Percentiles rank a stretch among this genome's conserved stretches.
Conservation (phyloP, 441 rosid genomes). For the Adansonia gregorii region DNA sequence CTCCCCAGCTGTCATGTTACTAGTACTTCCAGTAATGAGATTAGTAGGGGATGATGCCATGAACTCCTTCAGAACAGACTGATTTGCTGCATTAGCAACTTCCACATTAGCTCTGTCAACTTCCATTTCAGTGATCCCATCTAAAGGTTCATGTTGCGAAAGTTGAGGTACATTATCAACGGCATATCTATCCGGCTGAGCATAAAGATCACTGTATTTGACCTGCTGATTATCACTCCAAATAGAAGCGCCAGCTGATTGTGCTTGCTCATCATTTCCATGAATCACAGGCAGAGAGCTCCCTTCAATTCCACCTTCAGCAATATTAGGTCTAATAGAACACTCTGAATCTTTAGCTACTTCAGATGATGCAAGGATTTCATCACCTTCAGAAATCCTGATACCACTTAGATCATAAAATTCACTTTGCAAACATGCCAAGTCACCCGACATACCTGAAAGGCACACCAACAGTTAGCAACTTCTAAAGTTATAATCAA, state of each 20-base stretch:
- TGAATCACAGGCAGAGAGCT: conserved; percentile 37
- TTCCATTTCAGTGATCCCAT: conserved; percentile 51
- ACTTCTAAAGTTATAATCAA: neutral
- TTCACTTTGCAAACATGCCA: conserved; percentile 61
- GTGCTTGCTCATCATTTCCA: conserved; percentile 44
- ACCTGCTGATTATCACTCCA: conserved; percentile 42
- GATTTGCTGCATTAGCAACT: conserved; percentile 49
- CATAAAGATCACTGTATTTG: conserved; percentile 34
- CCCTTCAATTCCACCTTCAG: conserved; percentile 46
- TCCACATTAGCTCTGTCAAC: conserved; percentile 40
- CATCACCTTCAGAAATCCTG: conserved; percentile 48
- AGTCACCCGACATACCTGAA: conserved; percentile 75
- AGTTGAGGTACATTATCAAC: conserved; percentile 29
- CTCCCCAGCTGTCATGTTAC: conserved; percentile 40
- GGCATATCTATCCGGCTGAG: conserved; percentile 37
- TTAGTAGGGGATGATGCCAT: conserved; percentile 30
- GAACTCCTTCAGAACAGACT: conserved; percentile 31
- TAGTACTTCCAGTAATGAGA: conserved; percentile 30
- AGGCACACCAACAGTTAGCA: conserved; percentile 30
- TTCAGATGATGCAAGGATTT: conserved; percentile 47
- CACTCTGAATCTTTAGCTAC: conserved; percentile 43
- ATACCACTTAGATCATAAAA: conserved; percentile 69
- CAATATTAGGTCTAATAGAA: conserved; percentile 38
- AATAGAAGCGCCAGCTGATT: conserved; percentile 41
- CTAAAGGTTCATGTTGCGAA: conserved; percentile 47